These are phyloP conservation scores for Aurantiochytrium sp. DNA, from an alignment of 108 stramenopile genomes.

Conservation along the genomic window DNA sequence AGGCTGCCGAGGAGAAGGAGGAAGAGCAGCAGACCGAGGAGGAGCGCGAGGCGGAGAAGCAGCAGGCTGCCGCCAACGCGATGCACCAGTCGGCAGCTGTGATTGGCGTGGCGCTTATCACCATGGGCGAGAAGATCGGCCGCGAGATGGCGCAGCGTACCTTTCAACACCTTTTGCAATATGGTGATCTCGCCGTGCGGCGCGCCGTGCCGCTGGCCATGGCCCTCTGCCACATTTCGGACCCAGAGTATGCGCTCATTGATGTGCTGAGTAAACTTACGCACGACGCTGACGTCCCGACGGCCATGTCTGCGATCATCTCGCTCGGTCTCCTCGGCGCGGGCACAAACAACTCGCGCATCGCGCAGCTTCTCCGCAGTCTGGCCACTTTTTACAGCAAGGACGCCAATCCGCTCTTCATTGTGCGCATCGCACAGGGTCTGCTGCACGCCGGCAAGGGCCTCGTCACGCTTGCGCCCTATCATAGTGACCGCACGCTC, in stretches of 20 bases:
- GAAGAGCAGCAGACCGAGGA: background rate
- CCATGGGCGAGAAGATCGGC: conserved; percentile 95
- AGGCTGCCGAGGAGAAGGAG: background rate
- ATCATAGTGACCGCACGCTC: conserved; percentile 93
- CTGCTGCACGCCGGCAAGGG: conserved; percentile 97
- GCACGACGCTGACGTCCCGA: conserved; percentile 88
- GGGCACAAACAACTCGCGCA: conserved; percentile 96
- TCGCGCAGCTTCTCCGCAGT: conserved; percentile 90
- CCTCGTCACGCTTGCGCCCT: conserved; percentile 82
- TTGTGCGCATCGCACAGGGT: conserved; percentile 96
- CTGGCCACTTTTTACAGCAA: conserved; percentile 92
- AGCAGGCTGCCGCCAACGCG: background rate
- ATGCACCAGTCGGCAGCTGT: conserved; percentile 76
- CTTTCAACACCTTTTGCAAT: conserved; percentile 97
- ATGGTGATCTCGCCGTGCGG: conserved; percentile 92
- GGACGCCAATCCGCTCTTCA: conserved; percentile 88
- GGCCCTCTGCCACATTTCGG: conserved; percentile 79
- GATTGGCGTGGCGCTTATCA: conserved; percentile 86
- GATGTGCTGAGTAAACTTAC: conserved; percentile 92
- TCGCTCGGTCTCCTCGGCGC: conserved; percentile 90
- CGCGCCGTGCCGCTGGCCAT: conserved; percentile 92
- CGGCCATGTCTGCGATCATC: conserved; percentile 87
- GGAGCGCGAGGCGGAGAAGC: conserved; percentile 22
- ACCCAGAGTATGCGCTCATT: conserved; percentile 91
- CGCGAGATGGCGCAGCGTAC: conserved; percentile 91